Evolutionary conservation across 768 basidiomycete species (phyloP).

Genomic region (Mycena belliarum): DNA sequence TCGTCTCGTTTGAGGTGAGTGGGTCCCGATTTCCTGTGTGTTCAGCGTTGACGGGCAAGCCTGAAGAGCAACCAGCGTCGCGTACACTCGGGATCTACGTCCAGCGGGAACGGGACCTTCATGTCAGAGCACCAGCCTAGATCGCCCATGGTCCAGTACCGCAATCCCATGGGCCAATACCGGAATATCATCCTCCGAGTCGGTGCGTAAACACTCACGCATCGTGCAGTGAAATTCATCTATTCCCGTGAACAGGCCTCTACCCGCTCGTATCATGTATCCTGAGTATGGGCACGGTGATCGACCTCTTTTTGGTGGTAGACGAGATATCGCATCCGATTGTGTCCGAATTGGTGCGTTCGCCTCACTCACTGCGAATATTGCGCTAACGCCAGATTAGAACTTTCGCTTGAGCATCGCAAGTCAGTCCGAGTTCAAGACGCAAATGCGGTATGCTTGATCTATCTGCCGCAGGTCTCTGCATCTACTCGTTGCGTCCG

Average conservation of each 20-base stretch:
- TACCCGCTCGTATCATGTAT: constrained; percentile 28
- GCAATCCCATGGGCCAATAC: too few species aligned
- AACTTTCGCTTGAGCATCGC: background rate
- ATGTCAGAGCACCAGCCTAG: too few species aligned
- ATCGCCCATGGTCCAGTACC: too few species aligned
- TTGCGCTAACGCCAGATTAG: background rate
- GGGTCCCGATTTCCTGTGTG: too few species aligned
- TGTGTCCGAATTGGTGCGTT: background rate
- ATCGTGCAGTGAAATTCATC: background rate
- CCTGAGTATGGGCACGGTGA: constrained; percentile 24
- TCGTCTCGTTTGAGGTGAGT: too few species aligned
- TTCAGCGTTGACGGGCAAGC: too few species aligned
- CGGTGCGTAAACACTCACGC: background rate
- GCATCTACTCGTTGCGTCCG: background rate
- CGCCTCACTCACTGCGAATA: background rate
- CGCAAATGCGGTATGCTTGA: background rate
- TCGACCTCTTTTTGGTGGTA: constrained; percentile 17
- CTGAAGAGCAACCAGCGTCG: too few species aligned
- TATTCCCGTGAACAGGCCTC: constrained; percentile 7
- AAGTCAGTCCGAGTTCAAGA: background rate
- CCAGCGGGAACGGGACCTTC: too few species aligned
- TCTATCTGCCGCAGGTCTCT: background rate
- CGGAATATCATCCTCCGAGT: too few species aligned
- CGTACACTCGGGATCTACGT: too few species aligned
- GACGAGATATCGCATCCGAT: background rate